Evolutionary conservation across 768 basidiomycete genomes (phyloP).

Genomic region (Pulveroboletus sp.): DNA sequence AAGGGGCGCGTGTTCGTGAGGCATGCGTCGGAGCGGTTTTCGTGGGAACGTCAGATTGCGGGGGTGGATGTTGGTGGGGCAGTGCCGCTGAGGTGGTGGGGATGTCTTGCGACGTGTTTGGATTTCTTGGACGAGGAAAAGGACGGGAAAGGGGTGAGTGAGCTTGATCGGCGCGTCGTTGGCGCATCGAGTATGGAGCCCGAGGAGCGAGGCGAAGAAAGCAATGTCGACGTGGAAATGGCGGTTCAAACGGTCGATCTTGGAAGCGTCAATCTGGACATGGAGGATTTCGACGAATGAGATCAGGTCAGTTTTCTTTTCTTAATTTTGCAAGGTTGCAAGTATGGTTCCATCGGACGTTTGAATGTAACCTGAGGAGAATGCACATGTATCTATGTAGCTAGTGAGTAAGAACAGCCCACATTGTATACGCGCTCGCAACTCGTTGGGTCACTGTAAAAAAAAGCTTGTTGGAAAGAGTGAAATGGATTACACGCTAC

Average conservation of each 20-base stretch:
- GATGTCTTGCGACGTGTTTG: constrained; percentile 60
- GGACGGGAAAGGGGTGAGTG: not conserved
- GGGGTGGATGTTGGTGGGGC: constrained; percentile 47
- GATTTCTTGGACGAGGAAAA: constrained; percentile 43
- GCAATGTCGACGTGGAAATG: constrained; percentile 12
- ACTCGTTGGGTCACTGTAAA: not conserved
- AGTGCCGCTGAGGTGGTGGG: constrained; percentile 64
- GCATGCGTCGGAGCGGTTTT: constrained; percentile 57
- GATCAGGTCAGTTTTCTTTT: not conserved
- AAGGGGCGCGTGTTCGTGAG: constrained; percentile 41
- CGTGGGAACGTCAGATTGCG: constrained; percentile 57
- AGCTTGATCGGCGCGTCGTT: not conserved
- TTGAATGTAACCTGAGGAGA: constrained; percentile 3
- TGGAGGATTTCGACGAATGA: constrained; percentile 28
- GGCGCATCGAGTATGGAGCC: not conserved
- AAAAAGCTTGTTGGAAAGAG: not conserved
- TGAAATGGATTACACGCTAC: not conserved
- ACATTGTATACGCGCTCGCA: not conserved
- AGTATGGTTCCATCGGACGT: not conserved
- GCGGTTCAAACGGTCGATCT: constrained; percentile 24
- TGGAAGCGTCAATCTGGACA: constrained; percentile 6
- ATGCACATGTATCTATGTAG: constrained; percentile 3
- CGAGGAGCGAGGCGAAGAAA: not conserved
- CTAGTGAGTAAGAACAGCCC: not conserved
- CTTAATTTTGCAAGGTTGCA: not conserved